phyloP scores from a whole-genome alignment of 345 rosid genomes.

The Pugionium cornutum region DNA sequence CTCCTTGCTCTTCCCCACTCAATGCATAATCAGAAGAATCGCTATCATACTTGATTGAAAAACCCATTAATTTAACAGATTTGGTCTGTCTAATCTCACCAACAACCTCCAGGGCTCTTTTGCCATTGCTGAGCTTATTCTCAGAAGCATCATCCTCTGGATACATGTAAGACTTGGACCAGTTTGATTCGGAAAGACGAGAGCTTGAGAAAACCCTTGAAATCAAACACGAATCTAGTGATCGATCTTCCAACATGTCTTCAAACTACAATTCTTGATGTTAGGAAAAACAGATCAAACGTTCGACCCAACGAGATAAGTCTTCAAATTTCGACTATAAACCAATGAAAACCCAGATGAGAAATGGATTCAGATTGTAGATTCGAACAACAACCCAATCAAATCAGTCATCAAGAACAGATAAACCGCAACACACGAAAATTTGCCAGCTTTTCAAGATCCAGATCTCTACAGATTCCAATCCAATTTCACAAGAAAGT shows the following conservation, averaged over 20 bases:
- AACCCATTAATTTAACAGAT: constrained; percentile 37
- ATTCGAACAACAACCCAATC: constrained; percentile 16
- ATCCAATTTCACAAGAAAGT: constrained; percentile 16
- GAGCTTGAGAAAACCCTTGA: constrained; percentile 30
- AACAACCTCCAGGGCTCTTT: constrained; percentile 51
- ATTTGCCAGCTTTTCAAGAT: constrained; percentile 20
- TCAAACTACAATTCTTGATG: constrained; percentile 4
- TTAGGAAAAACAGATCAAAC: constrained; percentile 18
- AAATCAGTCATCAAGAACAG: constrained; percentile 9
- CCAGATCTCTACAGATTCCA: constrained; percentile 52
- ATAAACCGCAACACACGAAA: neutral
- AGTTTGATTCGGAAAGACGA: constrained; percentile 1
- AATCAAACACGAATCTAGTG: constrained; percentile 52
- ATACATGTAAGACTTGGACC: constrained; percentile 58
- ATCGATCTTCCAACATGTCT: constrained; percentile 76
- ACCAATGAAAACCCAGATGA: constrained; percentile 37
- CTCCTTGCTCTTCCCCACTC: constrained; percentile 22
- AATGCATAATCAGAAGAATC: constrained; percentile 35
- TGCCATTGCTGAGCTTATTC: constrained; percentile 37
- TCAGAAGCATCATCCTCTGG: constrained; percentile 36
- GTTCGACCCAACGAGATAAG: constrained; percentile 5
- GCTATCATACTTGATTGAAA: constrained; percentile 21
- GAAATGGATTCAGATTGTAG: constrained; percentile 34
- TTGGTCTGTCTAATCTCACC: constrained; percentile 44
- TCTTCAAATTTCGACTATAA: constrained; percentile 5